These are phyloP conservation scores for Hymenoscyphus albidus DNA, from an alignment of 2,329 filamentous ascomycete species.

Conservation along the genomic window DNA sequence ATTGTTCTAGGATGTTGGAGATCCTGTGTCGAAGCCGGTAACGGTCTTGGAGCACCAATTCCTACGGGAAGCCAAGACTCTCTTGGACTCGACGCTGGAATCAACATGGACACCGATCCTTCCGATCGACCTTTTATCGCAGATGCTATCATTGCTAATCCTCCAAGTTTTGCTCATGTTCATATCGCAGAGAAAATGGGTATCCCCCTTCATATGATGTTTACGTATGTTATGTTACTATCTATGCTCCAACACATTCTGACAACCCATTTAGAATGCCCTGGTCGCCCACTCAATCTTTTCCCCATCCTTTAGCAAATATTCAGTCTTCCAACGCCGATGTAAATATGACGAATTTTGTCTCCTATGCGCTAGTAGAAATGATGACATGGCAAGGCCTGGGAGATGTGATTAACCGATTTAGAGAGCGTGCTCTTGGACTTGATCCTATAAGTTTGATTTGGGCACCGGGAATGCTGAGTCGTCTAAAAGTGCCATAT, in stretches of 20 bases:
- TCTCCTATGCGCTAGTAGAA: constrained; percentile 66
- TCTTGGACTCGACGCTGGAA: constrained; percentile 31
- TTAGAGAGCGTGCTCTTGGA: constrained; percentile 69
- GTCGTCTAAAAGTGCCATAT: constrained; percentile 71
- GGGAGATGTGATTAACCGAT: constrained; percentile 86
- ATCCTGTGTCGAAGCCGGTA: constrained; percentile 75
- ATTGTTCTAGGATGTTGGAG: constrained; percentile 85
- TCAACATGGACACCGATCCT: constrained; percentile 34
- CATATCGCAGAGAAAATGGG: constrained; percentile 73
- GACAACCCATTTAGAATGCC: constrained; percentile 49
- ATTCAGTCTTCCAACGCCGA: constrained; percentile 63
- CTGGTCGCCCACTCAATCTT: constrained; percentile 66
- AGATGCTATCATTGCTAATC: constrained; percentile 76
- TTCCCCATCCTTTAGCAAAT: constrained; percentile 67
- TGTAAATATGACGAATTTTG: constrained; percentile 60
- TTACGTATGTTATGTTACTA: constrained; percentile 58
- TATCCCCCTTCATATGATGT: constrained; percentile 80
- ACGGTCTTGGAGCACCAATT: constrained; percentile 45
- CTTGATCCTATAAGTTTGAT: constrained; percentile 75
- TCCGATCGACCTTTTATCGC: constrained; percentile 66
- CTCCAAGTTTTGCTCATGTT: constrained; percentile 72
- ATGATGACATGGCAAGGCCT: constrained; percentile 74
- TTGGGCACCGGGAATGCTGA: constrained; percentile 77
- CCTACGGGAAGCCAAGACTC: constrained; percentile 24
- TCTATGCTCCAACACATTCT: constrained; percentile 10